Evolutionary conservation across 257 asterid species (phyloP), one percentile per base, ranked within the genome.

Genomic region (Nicotiana paniculata): DNA sequence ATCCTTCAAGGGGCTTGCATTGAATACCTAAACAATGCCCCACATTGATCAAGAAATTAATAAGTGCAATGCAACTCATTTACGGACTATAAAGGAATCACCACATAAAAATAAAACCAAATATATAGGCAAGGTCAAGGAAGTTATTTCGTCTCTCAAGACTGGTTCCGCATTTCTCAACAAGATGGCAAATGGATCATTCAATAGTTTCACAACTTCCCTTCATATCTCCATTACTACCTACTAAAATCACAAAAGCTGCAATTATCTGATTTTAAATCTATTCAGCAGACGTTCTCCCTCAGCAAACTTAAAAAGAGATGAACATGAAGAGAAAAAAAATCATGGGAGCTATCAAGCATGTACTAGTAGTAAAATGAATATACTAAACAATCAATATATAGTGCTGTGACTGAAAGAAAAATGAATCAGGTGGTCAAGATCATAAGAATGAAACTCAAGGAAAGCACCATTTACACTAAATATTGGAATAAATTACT

Each of bases 401-500:
- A 37, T 35, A 37, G 9, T 37, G 16, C 55, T 69, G 10, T 51
- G 43, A 39, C 77, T 32, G 12, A 37, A 18, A 68, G 30, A 68
- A 68, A 17, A 39, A 39, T 43, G 77, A 70, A 39, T 21, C 58
- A 43, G 77, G n/a, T 21, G 77, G 77, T 70, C 77, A 70, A 70
- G 58, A 70, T 43, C 57, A 70, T 43, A 70, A 11, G 35, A 43
- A n/a, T 11, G 58, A 70, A 69, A 69, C 37, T 18, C 32, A 68
- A 37, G 55, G 9, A 68, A 69, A 39, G 18, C 77, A n/a, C 33
- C 33, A 39, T 39, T 18, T 69, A 68, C 46, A 37, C 32, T 4
- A 39, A 70, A 39, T 70, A 70, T 18, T 43, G 54, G 77, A 70
- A 70, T n/a, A 39, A 70, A 70, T 70, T 70, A 70, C 58, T 70